A percentile compares a stretch with the other conserved stretches of the same genome.
Evolutionary conservation across 75 land plant genomes (phyloP).

Genomic region (Picea glauca): DNA sequence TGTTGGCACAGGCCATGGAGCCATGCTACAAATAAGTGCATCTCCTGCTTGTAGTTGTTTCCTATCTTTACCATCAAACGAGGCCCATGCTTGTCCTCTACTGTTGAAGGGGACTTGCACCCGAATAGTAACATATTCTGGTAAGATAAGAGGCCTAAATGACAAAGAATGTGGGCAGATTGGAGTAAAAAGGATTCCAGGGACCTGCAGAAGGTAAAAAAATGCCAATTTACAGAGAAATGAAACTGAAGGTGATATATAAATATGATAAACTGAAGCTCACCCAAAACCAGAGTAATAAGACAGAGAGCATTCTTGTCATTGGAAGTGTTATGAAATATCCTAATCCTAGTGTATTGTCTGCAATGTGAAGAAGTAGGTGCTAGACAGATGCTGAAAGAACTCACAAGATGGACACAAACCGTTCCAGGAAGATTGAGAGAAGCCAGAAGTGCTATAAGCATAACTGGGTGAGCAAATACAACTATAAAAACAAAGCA

Average conservation of each 20-base stretch:
- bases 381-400: background rate
- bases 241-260: background rate
- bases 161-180: slow-evolving; percentile 98
- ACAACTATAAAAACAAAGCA: background rate
- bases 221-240: background rate
- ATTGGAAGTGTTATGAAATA: background rate
- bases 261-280: background rate
- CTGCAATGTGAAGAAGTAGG: background rate
- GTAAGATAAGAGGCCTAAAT: slow-evolving; percentile 89
- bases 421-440: background rate
- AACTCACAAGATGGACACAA: background rate
- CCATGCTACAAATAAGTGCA: slow-evolving; percentile 80
- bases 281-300: background rate
- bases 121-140: slow-evolving; percentile 81
- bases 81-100: slow-evolving; percentile 93
- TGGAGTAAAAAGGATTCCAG: slow-evolving; percentile 96
- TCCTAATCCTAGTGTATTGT: background rate
- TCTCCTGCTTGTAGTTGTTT: slow-evolving; percentile 75
- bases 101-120: slow-evolving; percentile 84
- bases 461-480: background rate
- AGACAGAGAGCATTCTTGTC: background rate
- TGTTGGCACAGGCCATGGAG: slow-evolving; percentile 95
- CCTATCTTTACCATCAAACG: slow-evolving; percentile 93
- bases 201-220: slow-evolving; percentile 41
- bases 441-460: background rate